phyloP scores from a whole-genome alignment of 164 flowering plant species.

The Akebia trifoliata region DNA sequence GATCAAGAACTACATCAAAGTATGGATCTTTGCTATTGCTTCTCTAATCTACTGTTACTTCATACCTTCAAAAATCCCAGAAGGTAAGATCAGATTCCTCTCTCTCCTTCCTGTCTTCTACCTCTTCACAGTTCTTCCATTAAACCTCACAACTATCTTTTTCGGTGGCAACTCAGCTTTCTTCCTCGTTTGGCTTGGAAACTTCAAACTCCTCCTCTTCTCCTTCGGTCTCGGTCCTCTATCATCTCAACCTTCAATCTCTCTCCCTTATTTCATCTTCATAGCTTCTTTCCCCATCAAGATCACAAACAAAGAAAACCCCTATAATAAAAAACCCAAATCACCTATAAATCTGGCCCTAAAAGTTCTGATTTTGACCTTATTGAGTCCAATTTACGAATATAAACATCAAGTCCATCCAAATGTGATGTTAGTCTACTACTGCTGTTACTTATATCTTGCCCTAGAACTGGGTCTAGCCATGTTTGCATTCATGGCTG shows the following conservation, averaged over 20 bases:
- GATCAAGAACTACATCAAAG: constrained; percentile 28
- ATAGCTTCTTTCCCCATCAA: no score
- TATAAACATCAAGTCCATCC: no score
- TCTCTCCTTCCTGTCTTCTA: constrained; percentile 33
- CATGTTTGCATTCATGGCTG: constrained; percentile 17
- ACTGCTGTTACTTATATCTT: constrained; percentile 25
- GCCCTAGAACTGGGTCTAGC: constrained; percentile 26
- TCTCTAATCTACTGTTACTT: no score
- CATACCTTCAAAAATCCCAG: no score
- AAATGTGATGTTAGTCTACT: constrained; percentile 5
- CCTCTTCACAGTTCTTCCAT: no score
- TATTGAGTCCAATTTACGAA: constrained; percentile 1
- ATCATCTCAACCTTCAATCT: no score
- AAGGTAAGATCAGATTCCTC: no score
- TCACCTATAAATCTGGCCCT: constrained; percentile 8
- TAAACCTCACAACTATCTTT: constrained; percentile 25
- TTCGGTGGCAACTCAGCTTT: constrained; percentile 20
- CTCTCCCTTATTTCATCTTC: no score
- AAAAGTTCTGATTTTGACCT: constrained; percentile 5
- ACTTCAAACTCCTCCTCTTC: no score
- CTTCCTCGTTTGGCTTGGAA: no score
- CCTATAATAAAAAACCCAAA: not conserved
- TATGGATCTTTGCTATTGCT: constrained; percentile 22
- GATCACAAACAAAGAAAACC: no score
- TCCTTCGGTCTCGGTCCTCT: no score